Evolutionary conservation across 345 rosid species (phyloP).

Genomic region (Raphanus raphanistrum): DNA sequence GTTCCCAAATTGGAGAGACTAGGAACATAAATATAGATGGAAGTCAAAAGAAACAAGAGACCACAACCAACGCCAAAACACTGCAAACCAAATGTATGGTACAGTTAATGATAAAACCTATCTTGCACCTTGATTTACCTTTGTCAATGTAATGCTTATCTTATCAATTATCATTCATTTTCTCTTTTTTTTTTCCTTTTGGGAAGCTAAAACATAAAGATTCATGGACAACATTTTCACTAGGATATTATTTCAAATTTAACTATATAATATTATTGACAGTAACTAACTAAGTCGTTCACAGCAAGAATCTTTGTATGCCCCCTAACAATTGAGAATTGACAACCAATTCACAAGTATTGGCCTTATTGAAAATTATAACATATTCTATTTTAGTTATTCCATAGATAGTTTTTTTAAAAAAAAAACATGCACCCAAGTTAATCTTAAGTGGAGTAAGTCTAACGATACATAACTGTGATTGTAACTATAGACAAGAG

Average conservation of each 20-base stretch:
- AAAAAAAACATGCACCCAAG: background rate
- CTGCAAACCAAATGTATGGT: background rate
- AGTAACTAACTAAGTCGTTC: background rate
- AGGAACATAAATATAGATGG: too few species aligned
- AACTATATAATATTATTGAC: background rate
- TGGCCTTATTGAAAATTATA: background rate
- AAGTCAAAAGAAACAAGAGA: too few species aligned
- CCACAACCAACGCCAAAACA: too few species aligned
- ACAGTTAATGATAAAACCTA: background rate
- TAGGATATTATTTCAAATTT: background rate
- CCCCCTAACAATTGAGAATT: background rate
- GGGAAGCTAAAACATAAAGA: background rate
- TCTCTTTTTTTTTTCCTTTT: background rate
- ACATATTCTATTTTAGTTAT: background rate
- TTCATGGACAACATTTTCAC: background rate
- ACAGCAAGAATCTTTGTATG: background rate
- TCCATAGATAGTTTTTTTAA: background rate
- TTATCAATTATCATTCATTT: background rate
- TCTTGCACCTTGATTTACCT: background rate
- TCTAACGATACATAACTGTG: too few species aligned
- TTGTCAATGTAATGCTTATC: background rate
- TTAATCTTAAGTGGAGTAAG: background rate
- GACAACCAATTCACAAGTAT: constrained; percentile 3
- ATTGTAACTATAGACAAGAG: too few species aligned
- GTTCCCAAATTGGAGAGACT: too few species aligned